phyloP scores from a whole-genome alignment of 176 grass and related monocot genomes.

The Ananas comosus region DNA sequence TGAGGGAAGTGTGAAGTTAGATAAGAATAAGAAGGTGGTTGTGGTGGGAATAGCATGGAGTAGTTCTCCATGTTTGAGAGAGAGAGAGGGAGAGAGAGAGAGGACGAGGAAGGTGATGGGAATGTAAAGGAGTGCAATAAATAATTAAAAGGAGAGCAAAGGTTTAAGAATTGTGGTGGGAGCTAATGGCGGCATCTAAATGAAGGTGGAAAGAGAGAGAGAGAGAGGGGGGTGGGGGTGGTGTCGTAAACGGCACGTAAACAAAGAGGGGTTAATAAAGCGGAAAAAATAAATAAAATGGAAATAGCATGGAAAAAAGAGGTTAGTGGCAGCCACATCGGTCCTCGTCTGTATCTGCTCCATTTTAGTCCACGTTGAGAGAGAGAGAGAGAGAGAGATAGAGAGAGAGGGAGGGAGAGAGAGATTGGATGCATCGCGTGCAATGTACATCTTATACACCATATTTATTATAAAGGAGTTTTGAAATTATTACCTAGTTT shows the following conservation, averaged over 20 bases:
- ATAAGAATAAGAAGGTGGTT: conserved; percentile 30
- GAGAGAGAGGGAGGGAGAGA: no score
- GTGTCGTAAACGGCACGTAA: conserved; percentile 53
- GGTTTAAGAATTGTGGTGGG: conserved; percentile 5
- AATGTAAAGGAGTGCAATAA: conserved; percentile 4
- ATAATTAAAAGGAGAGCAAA: background rate
- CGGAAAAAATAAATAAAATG: no score
- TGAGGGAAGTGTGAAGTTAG: background rate
- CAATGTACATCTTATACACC: background rate
- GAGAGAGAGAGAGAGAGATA: no score
- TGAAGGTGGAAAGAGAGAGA: background rate
- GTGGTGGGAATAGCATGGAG: conserved; percentile 37
- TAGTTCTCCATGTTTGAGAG: conserved; percentile 44
- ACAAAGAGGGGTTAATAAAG: background rate
- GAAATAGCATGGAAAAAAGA: no score
- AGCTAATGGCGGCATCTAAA: background rate
- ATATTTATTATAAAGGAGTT: background rate
- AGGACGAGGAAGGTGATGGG: background rate
- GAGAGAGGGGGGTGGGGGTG: background rate
- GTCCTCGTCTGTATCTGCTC: no score
- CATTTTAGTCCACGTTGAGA: no score
- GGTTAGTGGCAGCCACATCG: no score
- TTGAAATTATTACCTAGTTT: no score
- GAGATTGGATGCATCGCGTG: background rate
- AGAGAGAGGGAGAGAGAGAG: conserved; percentile 6